Conservation (phyloP, 768 basidiomycete genomes). For the Russula griseocarnosa region DNA sequence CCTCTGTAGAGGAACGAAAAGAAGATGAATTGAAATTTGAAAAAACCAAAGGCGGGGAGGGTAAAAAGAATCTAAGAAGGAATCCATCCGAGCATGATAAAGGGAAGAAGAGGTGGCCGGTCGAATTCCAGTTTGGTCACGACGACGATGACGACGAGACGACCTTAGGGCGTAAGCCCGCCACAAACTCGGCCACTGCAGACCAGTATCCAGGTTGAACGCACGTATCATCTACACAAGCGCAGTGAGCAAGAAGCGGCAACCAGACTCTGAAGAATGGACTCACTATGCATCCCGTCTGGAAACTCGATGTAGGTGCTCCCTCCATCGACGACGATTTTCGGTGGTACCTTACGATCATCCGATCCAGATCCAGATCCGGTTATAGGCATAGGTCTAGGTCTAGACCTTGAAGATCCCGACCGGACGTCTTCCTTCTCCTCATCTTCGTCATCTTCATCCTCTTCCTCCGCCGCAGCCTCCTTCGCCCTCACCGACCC, state of each 20-base stretch:
- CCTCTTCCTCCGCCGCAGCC: not conserved
- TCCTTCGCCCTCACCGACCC: not conserved
- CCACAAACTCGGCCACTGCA: slow-evolving; percentile 32
- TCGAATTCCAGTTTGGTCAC: not conserved
- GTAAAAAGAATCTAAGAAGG: not conserved
- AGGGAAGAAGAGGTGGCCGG: not conserved
- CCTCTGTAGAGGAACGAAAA: not conserved
- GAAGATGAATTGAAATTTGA: too few species aligned
- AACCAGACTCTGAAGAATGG: not conserved
- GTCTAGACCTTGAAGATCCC: not conserved
- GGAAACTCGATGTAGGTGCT: slow-evolving; percentile 32
- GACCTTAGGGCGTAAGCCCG: slow-evolving; percentile 5
- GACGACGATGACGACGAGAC: not conserved
- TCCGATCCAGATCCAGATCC: not conserved
- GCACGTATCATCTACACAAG: slow-evolving; percentile 35
- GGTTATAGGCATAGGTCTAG: too few species aligned
- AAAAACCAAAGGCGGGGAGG: not conserved
- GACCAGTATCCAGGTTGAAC: slow-evolving; percentile 35
- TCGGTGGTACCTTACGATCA: slow-evolving; percentile 6
- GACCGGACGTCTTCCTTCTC: not conserved
- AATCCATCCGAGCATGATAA: not conserved
- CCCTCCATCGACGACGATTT: slow-evolving; percentile 25
- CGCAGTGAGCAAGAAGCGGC: not conserved
- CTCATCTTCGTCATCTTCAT: slow-evolving; percentile 17
- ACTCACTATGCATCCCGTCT: slow-evolving; percentile 34